Base-by-base conservation (phyloP, 176 grass and related monocot genomes). In the Eragrostis nindensis region DNA sequence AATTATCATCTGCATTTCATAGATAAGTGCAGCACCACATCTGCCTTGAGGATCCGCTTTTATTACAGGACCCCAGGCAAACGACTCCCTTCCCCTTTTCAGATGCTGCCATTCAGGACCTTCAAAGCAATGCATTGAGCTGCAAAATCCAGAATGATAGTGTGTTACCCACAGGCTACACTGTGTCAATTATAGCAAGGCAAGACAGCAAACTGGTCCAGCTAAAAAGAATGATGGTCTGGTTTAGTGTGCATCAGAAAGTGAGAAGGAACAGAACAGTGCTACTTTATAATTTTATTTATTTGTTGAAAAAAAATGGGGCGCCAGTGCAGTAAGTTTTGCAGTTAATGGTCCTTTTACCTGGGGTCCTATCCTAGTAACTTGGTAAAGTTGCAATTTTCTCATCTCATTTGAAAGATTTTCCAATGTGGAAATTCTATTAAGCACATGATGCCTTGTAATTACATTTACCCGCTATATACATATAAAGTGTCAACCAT, bases 51-150 rank as follows among this genome's bases (percentile, higher is more conserved):
- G 95, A 55, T 98, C 95, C 2, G 88, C 73, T 86, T 98, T 94
- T 76, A 98, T 70, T 65, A 87, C 53, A 90, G 95, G 95, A 68
- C 95, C 95, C 86, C 83, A 80, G 52, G 92, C 77, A 94, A 98
- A 98, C 8, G 88, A 93, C 80, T 93, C 95, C 79, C 92, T 94
- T 68, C 95, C 95, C 79, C 95, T 94, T 85, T 98, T 98, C 86
- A 98, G 67, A 86, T 94, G 85, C 66, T 87, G 82, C 95, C 95
- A 98, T 43, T 98, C 95, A 55, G 92, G 88, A 57, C 95, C 95
- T 84, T 98, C 95, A 82, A 98, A 98, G 74, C 95, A 98, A 77
- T 98, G 95, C 95, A 98, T 98, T 59, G 95, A 98, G 82, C 95
- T 98, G 80, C 55, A 87, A 82, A 66, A 83, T 83, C 16, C 87